Base-by-base conservation (phyloP, 2,329 filamentous ascomycete species). In the Colletotrichum sp. region DNA sequence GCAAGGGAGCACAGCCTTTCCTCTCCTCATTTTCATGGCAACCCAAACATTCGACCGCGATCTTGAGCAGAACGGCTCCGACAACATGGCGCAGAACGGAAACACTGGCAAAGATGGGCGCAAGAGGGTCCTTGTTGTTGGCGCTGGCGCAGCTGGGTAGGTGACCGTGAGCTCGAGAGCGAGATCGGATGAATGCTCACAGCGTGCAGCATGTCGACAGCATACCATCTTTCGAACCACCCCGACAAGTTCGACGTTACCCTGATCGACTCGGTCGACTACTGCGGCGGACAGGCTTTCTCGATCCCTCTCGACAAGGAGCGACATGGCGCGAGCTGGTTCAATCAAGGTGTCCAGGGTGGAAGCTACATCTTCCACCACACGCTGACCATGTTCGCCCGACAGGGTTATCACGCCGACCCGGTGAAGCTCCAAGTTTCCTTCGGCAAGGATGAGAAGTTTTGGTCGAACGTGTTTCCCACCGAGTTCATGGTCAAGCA, bases 381-480 rank as follows among this genome's bases (percentile, higher is more conserved):
- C 79, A 92, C 91, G 7, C 88, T 92, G 86, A 90, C 90, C 72
- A 91, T 92, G 88, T 92, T 92, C 78, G 85, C 87, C 11, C 85
- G 88, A 49, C 89, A 92, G 78, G 89, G 90, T 3, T 88, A 89
- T 78, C 86, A 77, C 49, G 81, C 81, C 6, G 88, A 79, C 86
- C 90, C 49, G 85, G 88, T 92, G 57, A 88, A 90, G 76, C 85
- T 92, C n/a, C 90, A 92, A 79, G 87, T 93, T 4, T 89, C 90
- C 0, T 92, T 92, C 77, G 85, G 86, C 87, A 92, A 92, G 78
- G 90, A 79, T 22, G 87, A 91, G 25, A 85, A 84, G 6, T 93
- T 92, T 83, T 93, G 90, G 91, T 90, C 89, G 8, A 93, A 93
- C 71, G 90, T 91, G n/a, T 92, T 89, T 78, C 90, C 90, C 0